Evolutionary conservation across 2,329 filamentous ascomycete species (phyloP).

Genomic region (Fusarium beomiforme): DNA sequence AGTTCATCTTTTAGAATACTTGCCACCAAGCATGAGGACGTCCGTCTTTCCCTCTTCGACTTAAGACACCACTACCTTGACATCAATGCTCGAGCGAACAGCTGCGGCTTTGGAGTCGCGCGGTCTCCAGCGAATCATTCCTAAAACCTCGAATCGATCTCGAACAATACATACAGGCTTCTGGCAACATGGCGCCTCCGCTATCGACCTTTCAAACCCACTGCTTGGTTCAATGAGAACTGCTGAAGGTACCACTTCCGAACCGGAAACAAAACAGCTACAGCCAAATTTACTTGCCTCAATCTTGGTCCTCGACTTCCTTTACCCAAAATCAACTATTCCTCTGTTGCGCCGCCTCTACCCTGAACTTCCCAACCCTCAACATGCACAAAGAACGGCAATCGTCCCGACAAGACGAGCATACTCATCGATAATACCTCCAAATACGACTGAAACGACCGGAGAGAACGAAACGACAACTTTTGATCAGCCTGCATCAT

Average conservation of each 20-base stretch:
- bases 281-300: conserved; percentile 55
- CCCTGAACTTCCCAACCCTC: conserved; percentile 41
- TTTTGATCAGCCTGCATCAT: background rate
- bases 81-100: conserved; percentile 67
- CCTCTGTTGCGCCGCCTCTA: conserved; percentile 54
- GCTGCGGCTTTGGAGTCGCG: conserved; percentile 66
- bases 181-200: conserved; percentile 64
- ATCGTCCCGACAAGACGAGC: conserved; percentile 37
- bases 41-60: conserved; percentile 9
- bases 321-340: conserved; percentile 60
- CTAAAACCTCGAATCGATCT: conserved; percentile 51
- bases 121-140: conserved; percentile 63
- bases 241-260: conserved; percentile 28
- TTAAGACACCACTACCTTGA: conserved; percentile 24
- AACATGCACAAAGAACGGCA: conserved; percentile 20
- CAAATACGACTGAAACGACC: background rate
- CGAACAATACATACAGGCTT: conserved; percentile 61
- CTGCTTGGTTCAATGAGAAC: conserved; percentile 51
- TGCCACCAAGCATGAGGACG: conserved; percentile 40
- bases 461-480: background rate
- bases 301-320: conserved; percentile 64
- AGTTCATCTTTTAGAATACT: conserved; percentile 3
- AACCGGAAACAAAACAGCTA: conserved; percentile 39
- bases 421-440: conserved; percentile 41
- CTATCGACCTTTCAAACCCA: conserved; percentile 57